These are phyloP conservation scores for Micractinium sp. DNA, from an alignment of 139 green algal genomes.

Conservation along the genomic window DNA sequence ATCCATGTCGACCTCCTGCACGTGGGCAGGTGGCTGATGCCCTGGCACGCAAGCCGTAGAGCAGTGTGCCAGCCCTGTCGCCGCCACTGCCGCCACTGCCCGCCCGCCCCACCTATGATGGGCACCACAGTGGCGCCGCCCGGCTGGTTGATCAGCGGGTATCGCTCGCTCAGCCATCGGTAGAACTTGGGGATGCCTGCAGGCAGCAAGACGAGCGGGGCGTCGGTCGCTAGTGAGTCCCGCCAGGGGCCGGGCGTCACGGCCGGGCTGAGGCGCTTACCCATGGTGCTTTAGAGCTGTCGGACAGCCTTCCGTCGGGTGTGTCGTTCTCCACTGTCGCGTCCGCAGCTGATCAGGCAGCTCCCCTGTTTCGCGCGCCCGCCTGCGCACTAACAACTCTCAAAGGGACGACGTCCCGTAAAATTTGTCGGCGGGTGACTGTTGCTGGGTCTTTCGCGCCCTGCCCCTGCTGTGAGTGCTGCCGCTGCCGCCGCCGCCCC, in stretches of 20 bases:
- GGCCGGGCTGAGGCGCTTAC: neutral
- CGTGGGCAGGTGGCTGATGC: too few relatives aligned
- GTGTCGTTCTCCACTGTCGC: too few relatives aligned
- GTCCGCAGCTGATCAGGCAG: neutral
- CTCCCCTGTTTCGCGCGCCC: too few relatives aligned
- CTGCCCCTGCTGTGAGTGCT: too few relatives aligned
- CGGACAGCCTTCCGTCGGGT: neutral
- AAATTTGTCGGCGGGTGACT: too few relatives aligned
- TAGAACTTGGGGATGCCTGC: slow-evolving; percentile 98
- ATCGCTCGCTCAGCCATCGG: slow-evolving; percentile 93
- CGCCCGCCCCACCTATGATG: slow-evolving; percentile 28
- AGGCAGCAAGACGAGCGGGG: neutral
- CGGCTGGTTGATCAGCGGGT: slow-evolving; percentile 92
- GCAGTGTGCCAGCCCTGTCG: neutral
- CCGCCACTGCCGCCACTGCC: too few relatives aligned
- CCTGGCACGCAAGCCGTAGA: neutral
- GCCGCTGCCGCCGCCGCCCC: too few relatives aligned
- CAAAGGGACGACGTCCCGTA: too few relatives aligned
- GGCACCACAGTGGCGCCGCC: slow-evolving; percentile 69
- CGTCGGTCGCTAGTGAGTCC: neutral
- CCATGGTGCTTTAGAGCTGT: neutral
- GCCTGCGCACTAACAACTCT: too few relatives aligned
- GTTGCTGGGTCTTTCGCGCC: too few relatives aligned
- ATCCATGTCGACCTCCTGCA: too few relatives aligned
- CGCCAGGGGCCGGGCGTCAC: neutral